Base-by-base conservation (phyloP, 139 green algal genomes). In the Chlorella sp. region DNA sequence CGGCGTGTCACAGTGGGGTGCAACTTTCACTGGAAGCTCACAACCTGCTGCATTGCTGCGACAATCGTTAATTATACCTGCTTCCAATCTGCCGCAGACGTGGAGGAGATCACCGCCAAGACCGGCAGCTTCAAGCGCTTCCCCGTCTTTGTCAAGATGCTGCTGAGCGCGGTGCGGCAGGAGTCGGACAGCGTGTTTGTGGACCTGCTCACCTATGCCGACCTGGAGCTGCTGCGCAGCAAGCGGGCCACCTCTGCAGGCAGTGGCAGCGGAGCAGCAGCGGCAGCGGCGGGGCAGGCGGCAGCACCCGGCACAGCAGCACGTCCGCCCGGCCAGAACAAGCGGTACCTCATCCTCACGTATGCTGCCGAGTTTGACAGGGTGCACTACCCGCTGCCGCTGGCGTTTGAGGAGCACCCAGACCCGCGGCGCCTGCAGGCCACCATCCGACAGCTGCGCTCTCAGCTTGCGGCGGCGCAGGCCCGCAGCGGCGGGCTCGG, bases 291-390 rank as follows among this genome's bases (percentile, higher is more conserved):
- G 56, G n/a, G 34, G 34, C 60, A 51, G 43, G 8, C 36, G 72
- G 32, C 69, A 46, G 58, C 36, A 26, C 26, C 41, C 58, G 54
- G 3, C 76, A n/a, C n/a, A n/a, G 78, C 56, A 70, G 83, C 11
- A 9, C 13, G 9, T 34, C 41, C 17, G 48, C 74, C 65, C 11
- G 32, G 48, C 51, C 91, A 86, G 80, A 96, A 94, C 90, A 98
- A 97, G 79, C 90, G 95, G 38, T 98, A 98, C 90, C 90, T 98
- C 36, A 98, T 98, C 70, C 90, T 98, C 24, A 97, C 95, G 1
- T 98, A 97, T 60, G 90, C 93, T 17, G 94, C 93, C 4, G 95
- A 98, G 89, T 98, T 97, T 88, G 95, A 98, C 85, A 87, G 94
- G 14, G 95, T 98, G 75, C 95, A 97, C 85, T 98, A 98, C 85